A percentile compares a stretch with the other conserved stretches of the same genome.
phyloP scores from a whole-genome alignment of 306 rosid species.

The Corylus americana region DNA sequence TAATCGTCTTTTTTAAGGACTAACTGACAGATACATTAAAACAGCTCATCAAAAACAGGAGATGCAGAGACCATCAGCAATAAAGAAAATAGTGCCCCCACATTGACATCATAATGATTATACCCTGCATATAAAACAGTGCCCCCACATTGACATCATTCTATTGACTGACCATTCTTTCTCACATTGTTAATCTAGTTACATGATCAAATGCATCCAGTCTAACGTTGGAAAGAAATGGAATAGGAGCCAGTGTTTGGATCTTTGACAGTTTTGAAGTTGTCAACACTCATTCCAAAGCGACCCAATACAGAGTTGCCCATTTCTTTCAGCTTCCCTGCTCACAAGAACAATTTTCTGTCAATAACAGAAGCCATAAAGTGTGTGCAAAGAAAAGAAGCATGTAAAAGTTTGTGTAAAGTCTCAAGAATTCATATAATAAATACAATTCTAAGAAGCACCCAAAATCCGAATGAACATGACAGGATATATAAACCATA shows the following conservation, averaged over 20 bases:
- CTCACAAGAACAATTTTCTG: conserved; percentile 12
- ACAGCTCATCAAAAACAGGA: neutral
- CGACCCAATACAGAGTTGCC: conserved; percentile 91
- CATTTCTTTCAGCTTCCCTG: conserved; percentile 87
- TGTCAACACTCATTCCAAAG: conserved; percentile 88
- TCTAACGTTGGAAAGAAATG: conserved; percentile 66
- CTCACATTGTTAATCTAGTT: neutral
- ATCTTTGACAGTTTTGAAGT: conserved; percentile 87
- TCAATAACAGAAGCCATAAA: neutral
- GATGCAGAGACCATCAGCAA: neutral
- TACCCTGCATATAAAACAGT: neutral
- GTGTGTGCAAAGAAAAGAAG: neutral
- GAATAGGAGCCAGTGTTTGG: conserved; percentile 95
- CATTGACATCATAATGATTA: neutral
- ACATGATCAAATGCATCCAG: conserved; percentile 8
- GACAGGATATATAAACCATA: neutral
- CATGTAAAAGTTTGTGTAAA: neutral
- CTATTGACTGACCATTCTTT: neutral
- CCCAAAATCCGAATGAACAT: neutral
- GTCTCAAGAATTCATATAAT: neutral
- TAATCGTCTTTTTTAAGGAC: neutral
- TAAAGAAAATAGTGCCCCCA: neutral
- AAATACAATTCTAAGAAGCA: neutral
- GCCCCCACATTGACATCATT: neutral
- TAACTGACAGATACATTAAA: neutral